Percentiles rank a stretch among this genome's conserved stretches.
Conservation (phyloP, 345 rosid genomes). For the Lepidium africanum region DNA sequence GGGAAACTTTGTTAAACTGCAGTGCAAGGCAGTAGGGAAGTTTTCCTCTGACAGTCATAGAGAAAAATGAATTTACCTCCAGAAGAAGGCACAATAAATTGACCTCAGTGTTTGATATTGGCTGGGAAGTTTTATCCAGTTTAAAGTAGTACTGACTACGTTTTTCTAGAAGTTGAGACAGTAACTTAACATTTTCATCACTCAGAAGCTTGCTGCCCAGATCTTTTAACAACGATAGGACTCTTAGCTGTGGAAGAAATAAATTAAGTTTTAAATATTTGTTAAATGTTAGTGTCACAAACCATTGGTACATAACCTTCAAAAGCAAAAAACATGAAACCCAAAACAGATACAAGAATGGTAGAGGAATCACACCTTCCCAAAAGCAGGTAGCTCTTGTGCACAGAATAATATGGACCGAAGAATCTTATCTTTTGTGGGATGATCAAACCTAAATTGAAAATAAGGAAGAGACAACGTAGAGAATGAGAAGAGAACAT, state of each 20-base stretch:
- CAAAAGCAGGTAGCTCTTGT: conserved; percentile 52
- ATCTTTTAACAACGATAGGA: conserved; percentile 69
- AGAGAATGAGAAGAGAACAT: neutral
- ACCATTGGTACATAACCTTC: neutral
- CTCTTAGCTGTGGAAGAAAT: conserved; percentile 51
- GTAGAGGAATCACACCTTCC: conserved; percentile 49
- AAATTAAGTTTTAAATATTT: neutral
- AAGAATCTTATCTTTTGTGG: conserved; percentile 58
- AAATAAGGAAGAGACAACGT: neutral
- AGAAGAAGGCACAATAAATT: conserved; percentile 68
- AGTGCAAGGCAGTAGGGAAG: neutral
- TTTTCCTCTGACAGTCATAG: neutral
- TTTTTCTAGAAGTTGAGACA: conserved; percentile 58
- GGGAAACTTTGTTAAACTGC: neutral
- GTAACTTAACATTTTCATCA: conserved; percentile 46
- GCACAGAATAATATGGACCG: conserved; percentile 41
- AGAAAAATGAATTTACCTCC: conserved; percentile 49
- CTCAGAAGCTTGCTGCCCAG: conserved; percentile 48
- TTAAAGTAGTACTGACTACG: conserved; percentile 40
- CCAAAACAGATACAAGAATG: conserved; percentile 1
- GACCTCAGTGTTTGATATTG: conserved; percentile 54
- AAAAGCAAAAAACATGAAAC: neutral
- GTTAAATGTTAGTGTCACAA: neutral
- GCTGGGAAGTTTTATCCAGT: conserved; percentile 34
- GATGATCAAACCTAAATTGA: conserved; percentile 59